These are phyloP conservation scores for Coprinopsis sp. DNA, from an alignment of 768 basidiomycete genomes.

Conservation along the genomic window DNA sequence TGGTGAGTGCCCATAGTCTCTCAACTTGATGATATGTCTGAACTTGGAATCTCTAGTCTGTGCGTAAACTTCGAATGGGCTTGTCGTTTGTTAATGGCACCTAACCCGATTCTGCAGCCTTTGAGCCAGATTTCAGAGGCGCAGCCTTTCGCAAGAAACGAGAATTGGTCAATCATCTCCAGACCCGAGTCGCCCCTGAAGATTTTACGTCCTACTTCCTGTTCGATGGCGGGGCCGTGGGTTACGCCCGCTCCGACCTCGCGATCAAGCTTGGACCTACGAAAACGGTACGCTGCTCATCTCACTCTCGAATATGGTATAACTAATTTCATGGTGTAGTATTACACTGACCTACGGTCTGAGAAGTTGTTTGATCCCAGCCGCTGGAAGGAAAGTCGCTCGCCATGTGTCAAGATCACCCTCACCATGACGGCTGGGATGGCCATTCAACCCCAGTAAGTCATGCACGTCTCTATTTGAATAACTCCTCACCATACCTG, in stretches of 20 bases:
- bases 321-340: conserved; percentile 19
- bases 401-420: background rate
- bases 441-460: conserved; percentile 2
- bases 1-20: conserved; percentile 14
- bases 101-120: too few species aligned
- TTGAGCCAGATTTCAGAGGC: conserved; percentile 19
- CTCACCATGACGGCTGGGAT: conserved; percentile 1
- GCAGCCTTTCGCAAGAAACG: conserved; percentile 20
- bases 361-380: conserved; percentile 17
- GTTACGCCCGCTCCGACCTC: conserved; percentile 34
- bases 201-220: conserved; percentile 39
- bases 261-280: conserved; percentile 23
- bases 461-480: background rate
- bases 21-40: background rate
- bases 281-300: conserved; percentile 21
- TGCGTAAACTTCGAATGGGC: background rate
- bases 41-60: background rate
- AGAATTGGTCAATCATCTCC: conserved; percentile 35
- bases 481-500: conserved; percentile 1
- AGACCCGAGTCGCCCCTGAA: conserved; percentile 27
- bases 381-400: background rate
- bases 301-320: background rate
- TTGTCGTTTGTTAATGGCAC: background rate
- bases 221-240: conserved; percentile 42
- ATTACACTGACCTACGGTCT: conserved; percentile 26